Evolutionary conservation across 1,139 yeast genomes (phyloP), one percentile per base, ranked within the genome.

Genomic region (Wickerhamiella infanticola): DNA sequence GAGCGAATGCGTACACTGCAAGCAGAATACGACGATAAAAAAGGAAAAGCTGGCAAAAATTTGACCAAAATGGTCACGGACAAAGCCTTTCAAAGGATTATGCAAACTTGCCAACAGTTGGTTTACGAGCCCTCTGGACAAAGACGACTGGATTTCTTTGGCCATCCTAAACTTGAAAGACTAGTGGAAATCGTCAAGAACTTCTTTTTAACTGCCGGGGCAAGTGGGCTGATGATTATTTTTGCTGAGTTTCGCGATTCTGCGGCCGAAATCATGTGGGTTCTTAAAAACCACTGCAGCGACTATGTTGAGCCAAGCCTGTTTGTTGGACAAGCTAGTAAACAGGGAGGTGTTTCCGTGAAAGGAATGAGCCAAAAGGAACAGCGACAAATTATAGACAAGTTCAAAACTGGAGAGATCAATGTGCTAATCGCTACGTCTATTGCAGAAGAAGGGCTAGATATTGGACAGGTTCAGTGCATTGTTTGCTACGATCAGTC

Each of bases 361-460:
- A 54, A 51, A 31, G 58, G 59, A 6, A 68, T 68, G 72, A 53
- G 59, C 3, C 72, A 68, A 41, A 67, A 68, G 50, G 62, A 60
- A 40, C 72, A 68, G 48, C 66, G 63, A 41, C 79, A 79, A 49
- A 72, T 84, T 8, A 81, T 93, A 40, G 71, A 71, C 36, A 72
- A 78, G 50, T 90, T 93, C 63, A 82, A 81, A 54, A 55, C 63
- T 1, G 95, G 94, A 5, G 67, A 63, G 1, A 75, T 74, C 56
- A 93, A 90, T 58, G 77, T 84, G 5, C 66, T 93, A 29, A 94
- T 93, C 3, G 96, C 97, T 5, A 93, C 99, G 0, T 86, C 96
- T 0, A 90, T 93, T 59, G 99, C 97, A 41, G 99, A 93, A 61
- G 99, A 93, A 68, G 99, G 99, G 45, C 70, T 93, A 51, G 98